Evolutionary conservation across 2,329 filamentous ascomycete genomes (phyloP).

Genomic region (Pestalotiopsis sp.): DNA sequence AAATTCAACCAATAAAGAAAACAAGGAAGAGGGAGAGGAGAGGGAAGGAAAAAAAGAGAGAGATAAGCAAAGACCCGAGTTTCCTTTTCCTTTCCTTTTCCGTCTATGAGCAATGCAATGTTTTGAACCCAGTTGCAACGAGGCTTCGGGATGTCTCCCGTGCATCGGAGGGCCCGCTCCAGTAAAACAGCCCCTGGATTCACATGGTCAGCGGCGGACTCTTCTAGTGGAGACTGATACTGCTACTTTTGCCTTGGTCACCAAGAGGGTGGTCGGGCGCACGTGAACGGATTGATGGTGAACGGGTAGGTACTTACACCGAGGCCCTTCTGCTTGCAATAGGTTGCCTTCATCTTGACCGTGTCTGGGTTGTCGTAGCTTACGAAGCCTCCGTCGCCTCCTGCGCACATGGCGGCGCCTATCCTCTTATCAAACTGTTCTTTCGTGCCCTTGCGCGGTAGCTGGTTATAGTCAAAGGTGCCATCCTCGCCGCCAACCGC

Average conservation of each 20-base stretch:
- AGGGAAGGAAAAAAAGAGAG: not conserved
- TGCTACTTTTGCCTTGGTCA: not conserved
- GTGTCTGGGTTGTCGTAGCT: conserved; percentile 80
- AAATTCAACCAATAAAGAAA: too few species aligned
- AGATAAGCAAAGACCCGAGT: not conserved
- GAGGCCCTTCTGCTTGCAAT: conserved; percentile 70
- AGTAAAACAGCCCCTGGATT: conserved; percentile 75
- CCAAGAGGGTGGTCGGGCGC: conserved; percentile 13
- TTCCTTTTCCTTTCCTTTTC: not conserved
- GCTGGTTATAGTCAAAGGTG: conserved; percentile 72
- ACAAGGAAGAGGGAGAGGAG: not conserved
- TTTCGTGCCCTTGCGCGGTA: conserved; percentile 62
- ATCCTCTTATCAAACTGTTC: conserved; percentile 69
- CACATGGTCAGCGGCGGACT: not conserved
- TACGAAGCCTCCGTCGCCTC: conserved; percentile 75
- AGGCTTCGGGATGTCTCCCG: conserved; percentile 58
- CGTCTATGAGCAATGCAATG: conserved; percentile 48
- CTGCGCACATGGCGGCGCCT: conserved; percentile 72
- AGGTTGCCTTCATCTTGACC: conserved; percentile 73
- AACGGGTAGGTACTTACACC: conserved; percentile 48
- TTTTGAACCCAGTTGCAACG: conserved; percentile 59
- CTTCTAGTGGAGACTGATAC: not conserved
- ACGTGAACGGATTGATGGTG: not conserved
- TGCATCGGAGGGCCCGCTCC: conserved; percentile 74
- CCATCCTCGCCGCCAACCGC: conserved; percentile 64